Evolutionary conservation across 2,329 filamentous ascomycete species (phyloP), one percentile per base, ranked within the genome.

Genomic region (Colletotrichum godetiae): DNA sequence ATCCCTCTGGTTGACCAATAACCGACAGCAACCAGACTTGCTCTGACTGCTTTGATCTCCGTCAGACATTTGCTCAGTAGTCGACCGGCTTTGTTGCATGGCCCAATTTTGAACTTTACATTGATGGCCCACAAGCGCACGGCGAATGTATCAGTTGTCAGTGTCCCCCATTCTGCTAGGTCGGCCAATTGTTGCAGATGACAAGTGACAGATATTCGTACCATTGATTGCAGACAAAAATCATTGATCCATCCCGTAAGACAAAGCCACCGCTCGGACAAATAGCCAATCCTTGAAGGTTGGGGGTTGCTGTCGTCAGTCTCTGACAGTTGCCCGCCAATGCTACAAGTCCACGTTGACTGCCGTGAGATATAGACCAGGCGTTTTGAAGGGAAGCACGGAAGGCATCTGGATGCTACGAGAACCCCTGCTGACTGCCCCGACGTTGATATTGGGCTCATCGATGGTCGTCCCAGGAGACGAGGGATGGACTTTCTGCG

Each of bases 101-200:
- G 65, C 31, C 58, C 49, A 68, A 58, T 72, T 53, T 49, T n/a
- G 8, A 58, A 58, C 62, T 24, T 58, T 22, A 15, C 52, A 57
- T 42, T 7, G 37, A 57, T 58, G 53, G 53, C 42, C 69, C 68
- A 57, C 52, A 62, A n/a, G 46, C 35, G 22, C 35, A 56, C 42
- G 37, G 64, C 29, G 35, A 52, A 42, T 56, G 53, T 19, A 59
- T 42, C 15, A 13, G 59, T 60, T 53, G 52, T 33, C 68, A 70
- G 27, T 60, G 61, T 52, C 35, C 57, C 31, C 53, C 58, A 62
- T 58, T 57, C 59, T 60, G 66, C 66, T 46, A 64, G 52, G 66
- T 35, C 66, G 31, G 66, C 57, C 29, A 57, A 15, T 53, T 29
- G 42, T 62, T 33, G 58, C 66, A 59, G 24, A 63, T 24, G 52